Conservation (phyloP, 2,329 filamentous ascomycete species). For the Colletotrichum chlorophyti region DNA sequence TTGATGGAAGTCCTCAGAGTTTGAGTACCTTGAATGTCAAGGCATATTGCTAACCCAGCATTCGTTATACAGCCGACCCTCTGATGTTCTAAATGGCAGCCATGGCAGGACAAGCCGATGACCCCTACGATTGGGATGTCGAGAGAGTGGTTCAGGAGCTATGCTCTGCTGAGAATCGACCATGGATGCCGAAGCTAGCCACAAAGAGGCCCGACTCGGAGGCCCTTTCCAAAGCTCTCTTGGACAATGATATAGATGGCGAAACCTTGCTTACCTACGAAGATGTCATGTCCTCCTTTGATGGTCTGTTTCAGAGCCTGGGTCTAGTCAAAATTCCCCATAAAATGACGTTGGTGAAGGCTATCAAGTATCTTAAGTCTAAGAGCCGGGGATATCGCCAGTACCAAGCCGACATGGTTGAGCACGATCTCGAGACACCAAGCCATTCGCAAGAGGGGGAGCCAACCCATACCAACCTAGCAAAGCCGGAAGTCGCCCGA, state of each 20-base stretch:
- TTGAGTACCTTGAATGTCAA: too few species aligned
- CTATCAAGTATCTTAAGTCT: conserved; percentile 48
- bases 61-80: background rate
- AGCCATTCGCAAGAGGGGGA: background rate
- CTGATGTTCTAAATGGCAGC: background rate
- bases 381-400: conserved; percentile 28
- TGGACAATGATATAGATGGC: conserved; percentile 71
- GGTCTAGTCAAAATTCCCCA: conserved; percentile 64
- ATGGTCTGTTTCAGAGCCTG: conserved; percentile 59
- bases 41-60: background rate
- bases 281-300: conserved; percentile 53
- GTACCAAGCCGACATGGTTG: conserved; percentile 7
- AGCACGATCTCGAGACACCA: background rate
- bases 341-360: conserved; percentile 61
- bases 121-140: conserved; percentile 79
- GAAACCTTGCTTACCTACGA: conserved; percentile 65
- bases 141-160: conserved; percentile 72
- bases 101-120: conserved; percentile 48
- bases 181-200: conserved; percentile 49
- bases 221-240: conserved; percentile 60
- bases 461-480: background rate
- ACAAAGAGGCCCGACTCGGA: conserved; percentile 56
- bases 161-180: conserved; percentile 56
- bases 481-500: background rate
- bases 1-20: too few species aligned